These are phyloP conservation scores for Apiotrichum mycotoxinovorans DNA, from an alignment of 1,284 basidiomycete species.

Conservation along the genomic window DNA sequence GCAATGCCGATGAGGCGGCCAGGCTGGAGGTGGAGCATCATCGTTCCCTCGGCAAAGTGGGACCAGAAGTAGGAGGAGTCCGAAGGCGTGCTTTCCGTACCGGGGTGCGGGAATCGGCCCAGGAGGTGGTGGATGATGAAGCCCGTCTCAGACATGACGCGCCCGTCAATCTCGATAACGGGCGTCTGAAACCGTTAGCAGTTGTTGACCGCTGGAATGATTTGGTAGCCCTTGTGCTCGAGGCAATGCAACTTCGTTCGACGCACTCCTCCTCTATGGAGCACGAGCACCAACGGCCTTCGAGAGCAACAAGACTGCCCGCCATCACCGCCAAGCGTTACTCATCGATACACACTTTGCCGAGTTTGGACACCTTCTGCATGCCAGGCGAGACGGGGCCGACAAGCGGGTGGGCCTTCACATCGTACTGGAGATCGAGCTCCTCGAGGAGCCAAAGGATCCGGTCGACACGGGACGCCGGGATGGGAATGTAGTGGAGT, in stretches of 20 bases:
- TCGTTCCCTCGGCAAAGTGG: slow-evolving; percentile 39
- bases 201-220: slow-evolving; percentile 1
- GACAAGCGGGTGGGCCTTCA: slow-evolving; percentile 28
- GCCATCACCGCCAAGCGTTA: too few species aligned
- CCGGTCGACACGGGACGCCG: slow-evolving; percentile 8
- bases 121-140: slow-evolving; percentile 38
- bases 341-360: slow-evolving; percentile 27
- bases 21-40: slow-evolving; percentile 38
- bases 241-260: too few species aligned
- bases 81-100: slow-evolving; percentile 22
- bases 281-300: too few species aligned
- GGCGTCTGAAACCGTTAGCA: slow-evolving; percentile 25
- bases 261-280: too few species aligned
- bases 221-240: background rate
- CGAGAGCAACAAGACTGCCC: too few species aligned
- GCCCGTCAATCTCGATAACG: slow-evolving; percentile 31
- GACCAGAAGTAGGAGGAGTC: slow-evolving; percentile 34
- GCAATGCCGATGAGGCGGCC: slow-evolving; percentile 15
- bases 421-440: slow-evolving; percentile 34
- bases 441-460: slow-evolving; percentile 26
- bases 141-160: slow-evolving; percentile 35
- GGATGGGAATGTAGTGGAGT: slow-evolving; percentile 7
- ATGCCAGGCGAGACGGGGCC: slow-evolving; percentile 27
- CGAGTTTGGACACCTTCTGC: slow-evolving; percentile 29
- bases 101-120: background rate